phyloP scores from a whole-genome alignment of 352 stramenopile genomes.

The Pythium monospermum region DNA sequence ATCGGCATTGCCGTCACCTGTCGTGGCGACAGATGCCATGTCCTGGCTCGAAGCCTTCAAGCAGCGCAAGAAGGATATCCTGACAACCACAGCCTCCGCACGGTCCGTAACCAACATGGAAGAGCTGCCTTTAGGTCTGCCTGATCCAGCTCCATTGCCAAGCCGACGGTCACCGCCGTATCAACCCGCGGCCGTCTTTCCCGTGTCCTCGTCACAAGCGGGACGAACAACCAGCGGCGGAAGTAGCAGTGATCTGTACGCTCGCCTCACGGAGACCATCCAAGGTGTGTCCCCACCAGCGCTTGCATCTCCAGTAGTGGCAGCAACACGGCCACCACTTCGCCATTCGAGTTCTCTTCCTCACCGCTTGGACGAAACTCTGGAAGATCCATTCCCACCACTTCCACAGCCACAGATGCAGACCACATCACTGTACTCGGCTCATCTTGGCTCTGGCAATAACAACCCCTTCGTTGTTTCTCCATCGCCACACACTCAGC shows the following conservation, averaged over 20 bases:
- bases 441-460: not conserved
- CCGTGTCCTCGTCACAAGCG: not conserved
- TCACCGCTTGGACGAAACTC: slow-evolving; percentile 17
- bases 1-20: slow-evolving; percentile 6
- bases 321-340: slow-evolving; percentile 1
- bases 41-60: slow-evolving; percentile 60
- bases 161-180: too few relatives aligned
- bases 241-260: slow-evolving; percentile 19
- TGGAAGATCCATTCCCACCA: not conserved
- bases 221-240: not conserved
- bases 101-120: slow-evolving; percentile 15
- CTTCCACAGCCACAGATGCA: slow-evolving; percentile 3
- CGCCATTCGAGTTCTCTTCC: slow-evolving; percentile 15
- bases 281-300: too few relatives aligned
- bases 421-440: not conserved
- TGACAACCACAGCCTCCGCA: slow-evolving; percentile 21
- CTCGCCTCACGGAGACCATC: slow-evolving; percentile 22
- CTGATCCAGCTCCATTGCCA: not conserved
- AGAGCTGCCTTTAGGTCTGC: slow-evolving; percentile 5
- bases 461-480: not conserved
- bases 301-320: not conserved
- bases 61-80: slow-evolving; percentile 63
- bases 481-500: not conserved
- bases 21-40: slow-evolving; percentile 38
- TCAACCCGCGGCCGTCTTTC: not conserved